Evolutionary conservation across 164 flowering plant genomes (phyloP).

Genomic region (Magnolia sinica): DNA sequence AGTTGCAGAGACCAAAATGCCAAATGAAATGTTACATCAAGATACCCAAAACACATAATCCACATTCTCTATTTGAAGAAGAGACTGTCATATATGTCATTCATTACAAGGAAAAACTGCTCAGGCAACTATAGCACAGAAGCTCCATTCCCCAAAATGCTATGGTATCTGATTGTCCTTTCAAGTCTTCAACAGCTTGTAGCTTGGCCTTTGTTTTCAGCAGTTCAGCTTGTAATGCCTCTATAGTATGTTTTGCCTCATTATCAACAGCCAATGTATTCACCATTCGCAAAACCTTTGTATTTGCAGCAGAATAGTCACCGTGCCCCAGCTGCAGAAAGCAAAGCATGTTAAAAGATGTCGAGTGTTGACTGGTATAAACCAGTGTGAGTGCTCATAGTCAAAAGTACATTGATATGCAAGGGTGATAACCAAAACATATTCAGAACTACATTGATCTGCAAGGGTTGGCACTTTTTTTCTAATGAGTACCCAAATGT

Average conservation of each 20-base stretch:
- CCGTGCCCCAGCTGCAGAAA: slow-evolving; percentile 89
- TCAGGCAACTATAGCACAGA: background rate
- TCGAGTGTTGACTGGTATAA: background rate
- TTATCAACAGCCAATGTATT: slow-evolving; percentile 83
- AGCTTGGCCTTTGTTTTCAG: slow-evolving; percentile 83
- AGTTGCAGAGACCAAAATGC: background rate
- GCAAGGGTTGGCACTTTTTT: no score
- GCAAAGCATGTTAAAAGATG: slow-evolving; percentile 12
- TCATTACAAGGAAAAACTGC: background rate
- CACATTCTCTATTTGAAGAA: background rate
- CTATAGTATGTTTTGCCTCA: slow-evolving; percentile 92
- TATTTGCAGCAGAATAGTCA: slow-evolving; percentile 85
- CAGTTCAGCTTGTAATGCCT: slow-evolving; percentile 70
- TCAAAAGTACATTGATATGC: background rate
- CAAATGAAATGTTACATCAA: background rate
- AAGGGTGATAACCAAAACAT: no score
- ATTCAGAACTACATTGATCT: background rate
- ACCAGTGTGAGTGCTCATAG: background rate
- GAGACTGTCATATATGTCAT: background rate
- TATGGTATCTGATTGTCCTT: slow-evolving; percentile 68
- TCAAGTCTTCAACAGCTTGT: slow-evolving; percentile 89
- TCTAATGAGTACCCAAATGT: no score
- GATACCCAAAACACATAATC: background rate
- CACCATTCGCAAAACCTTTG: slow-evolving; percentile 93
- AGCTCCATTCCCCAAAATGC: background rate